Conservation (phyloP, 73 alveolate species). For the Symbiodinium natans region DNA sequence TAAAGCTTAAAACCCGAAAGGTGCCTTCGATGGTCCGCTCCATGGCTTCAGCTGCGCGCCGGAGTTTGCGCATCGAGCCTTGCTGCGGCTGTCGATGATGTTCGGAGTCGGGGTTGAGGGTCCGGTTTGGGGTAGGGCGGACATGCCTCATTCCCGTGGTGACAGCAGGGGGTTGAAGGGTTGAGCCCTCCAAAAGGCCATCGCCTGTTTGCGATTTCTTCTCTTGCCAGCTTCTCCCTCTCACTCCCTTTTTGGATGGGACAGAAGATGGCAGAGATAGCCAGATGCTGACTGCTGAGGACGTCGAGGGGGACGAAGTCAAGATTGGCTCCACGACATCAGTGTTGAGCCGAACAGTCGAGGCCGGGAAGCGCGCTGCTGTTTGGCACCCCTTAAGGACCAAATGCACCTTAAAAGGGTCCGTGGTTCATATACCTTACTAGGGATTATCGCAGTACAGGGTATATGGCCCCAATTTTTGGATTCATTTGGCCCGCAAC, state of each 20-base stretch:
- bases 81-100: no score
- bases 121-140: not conserved
- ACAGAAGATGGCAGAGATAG: no score
- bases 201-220: no score
- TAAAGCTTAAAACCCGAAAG: not conserved
- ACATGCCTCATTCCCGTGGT: not conserved
- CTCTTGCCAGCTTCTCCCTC: no score
- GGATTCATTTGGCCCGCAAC: no score
- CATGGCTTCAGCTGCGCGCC: conserved; percentile 87
- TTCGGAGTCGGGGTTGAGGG: no score
- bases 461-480: no score
- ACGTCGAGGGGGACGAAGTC: conserved; percentile 69
- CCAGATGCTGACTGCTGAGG: not conserved
- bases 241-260: no score
- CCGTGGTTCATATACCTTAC: no score
- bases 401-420: not conserved
- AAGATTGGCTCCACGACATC: conserved; percentile 73
- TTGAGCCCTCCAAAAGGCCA: no score
- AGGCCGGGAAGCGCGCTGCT: not conserved
- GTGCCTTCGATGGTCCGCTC: conserved; percentile 82
- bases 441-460: no score
- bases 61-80: conserved; percentile 57
- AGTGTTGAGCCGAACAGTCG: conserved; percentile 57
- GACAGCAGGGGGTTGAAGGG: no score
- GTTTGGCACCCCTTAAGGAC: not conserved